Evolutionary conservation across 169 alveolate species (phyloP).

Genomic region (Haemoproteus tartakovskyi): DNA sequence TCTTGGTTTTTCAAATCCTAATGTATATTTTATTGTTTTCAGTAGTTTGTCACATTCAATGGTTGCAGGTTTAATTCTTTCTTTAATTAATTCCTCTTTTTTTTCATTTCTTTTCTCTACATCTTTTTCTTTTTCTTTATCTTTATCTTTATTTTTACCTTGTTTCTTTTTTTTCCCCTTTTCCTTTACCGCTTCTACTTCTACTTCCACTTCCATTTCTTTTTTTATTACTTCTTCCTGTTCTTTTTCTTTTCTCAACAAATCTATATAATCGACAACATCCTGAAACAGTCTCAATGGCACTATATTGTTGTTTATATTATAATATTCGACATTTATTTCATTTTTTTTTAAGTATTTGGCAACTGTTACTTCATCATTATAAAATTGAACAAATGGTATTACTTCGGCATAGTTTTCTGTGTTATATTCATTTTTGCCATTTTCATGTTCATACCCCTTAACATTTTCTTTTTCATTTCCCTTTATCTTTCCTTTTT

Average conservation of each 20-base stretch:
- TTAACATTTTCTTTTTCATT: neutral
- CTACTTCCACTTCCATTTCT: neutral
- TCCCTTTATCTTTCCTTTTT: too few relatives aligned
- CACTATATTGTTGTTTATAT: slow-evolving; percentile 2
- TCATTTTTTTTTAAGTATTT: slow-evolving; percentile 38
- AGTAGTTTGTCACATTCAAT: slow-evolving; percentile 14
- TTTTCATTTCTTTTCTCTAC: neutral
- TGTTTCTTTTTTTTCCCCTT: neutral
- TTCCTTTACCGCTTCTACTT: neutral
- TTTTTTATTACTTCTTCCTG: neutral
- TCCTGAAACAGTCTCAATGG: slow-evolving; percentile 56
- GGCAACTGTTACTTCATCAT: slow-evolving; percentile 2
- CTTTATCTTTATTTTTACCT: neutral
- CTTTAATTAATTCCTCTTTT: neutral
- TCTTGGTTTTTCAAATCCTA: slow-evolving; percentile 34
- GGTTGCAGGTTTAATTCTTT: neutral
- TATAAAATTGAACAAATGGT: too few relatives aligned
- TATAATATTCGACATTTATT: slow-evolving; percentile 29
- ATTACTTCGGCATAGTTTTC: neutral
- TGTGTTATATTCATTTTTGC: neutral
- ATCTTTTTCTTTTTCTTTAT: neutral
- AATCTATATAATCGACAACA: neutral
- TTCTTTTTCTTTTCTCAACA: neutral
- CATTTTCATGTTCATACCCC: neutral
- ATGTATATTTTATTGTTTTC: slow-evolving; percentile 13